These are phyloP conservation scores for Ceratocystiopsis brevicomis DNA, from an alignment of 2,329 filamentous ascomycete species.

Conservation along the genomic window DNA sequence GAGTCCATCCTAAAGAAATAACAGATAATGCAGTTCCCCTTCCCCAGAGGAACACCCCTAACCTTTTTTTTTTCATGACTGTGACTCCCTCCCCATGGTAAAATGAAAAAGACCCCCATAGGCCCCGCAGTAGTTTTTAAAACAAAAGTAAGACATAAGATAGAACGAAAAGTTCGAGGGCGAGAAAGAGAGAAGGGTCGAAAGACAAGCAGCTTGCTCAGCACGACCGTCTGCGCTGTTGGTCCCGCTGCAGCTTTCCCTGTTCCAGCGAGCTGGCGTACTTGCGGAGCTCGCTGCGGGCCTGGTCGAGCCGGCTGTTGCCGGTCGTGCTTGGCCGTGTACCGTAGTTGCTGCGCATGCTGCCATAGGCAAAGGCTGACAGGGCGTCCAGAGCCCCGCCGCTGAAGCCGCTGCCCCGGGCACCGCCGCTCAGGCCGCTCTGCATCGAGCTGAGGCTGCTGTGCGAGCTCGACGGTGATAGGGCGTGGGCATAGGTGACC, in stretches of 20 bases:
- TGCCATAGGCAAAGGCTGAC: conserved; percentile 6
- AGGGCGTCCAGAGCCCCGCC: conserved; percentile 5
- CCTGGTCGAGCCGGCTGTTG: conserved; percentile 21
- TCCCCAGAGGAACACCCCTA: no score
- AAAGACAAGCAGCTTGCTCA: conserved; percentile 11
- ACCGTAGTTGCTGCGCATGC: neutral
- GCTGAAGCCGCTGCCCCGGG: neutral
- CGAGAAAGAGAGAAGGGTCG: no score
- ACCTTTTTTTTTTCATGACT: no score
- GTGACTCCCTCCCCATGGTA: no score
- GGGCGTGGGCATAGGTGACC: conserved; percentile 21
- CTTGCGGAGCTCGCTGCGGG: conserved; percentile 55
- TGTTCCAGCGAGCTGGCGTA: conserved; percentile 86
- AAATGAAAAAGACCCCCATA: no score
- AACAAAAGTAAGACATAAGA: no score
- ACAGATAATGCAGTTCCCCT: no score
- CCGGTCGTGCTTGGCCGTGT: neutral
- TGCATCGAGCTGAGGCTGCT: conserved; percentile 67
- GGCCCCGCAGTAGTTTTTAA: no score
- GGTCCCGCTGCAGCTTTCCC: conserved; percentile 43
- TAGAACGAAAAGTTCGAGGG: no score
- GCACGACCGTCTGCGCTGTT: conserved; percentile 37
- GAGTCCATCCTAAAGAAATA: no score
- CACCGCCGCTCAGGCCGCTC: conserved; percentile 20
- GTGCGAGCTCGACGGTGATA: conserved; percentile 61